Conservation (phyloP, 139 green algal genomes). For the Volvox reticuliferus region DNA sequence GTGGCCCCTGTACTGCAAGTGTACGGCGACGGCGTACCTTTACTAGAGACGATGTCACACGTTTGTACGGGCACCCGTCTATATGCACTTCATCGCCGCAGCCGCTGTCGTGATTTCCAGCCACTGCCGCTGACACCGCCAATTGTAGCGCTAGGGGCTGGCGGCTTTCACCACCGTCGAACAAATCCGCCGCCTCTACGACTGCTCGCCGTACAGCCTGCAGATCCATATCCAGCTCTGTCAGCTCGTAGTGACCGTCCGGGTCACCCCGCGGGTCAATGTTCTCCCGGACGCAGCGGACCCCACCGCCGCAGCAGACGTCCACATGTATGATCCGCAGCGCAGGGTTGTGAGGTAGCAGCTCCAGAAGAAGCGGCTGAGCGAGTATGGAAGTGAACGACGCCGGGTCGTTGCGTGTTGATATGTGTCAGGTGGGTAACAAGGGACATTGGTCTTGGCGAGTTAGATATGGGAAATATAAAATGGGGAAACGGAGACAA, state of each 20-base stretch:
- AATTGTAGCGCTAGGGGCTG: no score
- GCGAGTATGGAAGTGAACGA: not conserved
- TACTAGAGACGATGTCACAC: not conserved
- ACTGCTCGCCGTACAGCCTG: not conserved
- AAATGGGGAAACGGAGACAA: not conserved
- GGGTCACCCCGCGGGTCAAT: not conserved
- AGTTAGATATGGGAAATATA: not conserved
- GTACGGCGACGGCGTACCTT: not conserved
- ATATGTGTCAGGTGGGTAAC: no score
- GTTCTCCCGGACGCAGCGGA: not conserved
- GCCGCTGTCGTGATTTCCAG: not conserved
- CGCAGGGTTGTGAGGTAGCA: not conserved
- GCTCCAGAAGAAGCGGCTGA: not conserved
- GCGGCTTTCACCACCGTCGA: not conserved
- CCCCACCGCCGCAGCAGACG: no score
- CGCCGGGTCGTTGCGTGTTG: no score
- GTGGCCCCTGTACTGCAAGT: not conserved
- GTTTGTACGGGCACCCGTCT: not conserved
- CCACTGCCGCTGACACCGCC: not conserved
- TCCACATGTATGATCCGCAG: not conserved
- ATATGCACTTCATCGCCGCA: not conserved
- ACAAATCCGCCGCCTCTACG: not conserved
- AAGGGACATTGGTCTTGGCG: no score
- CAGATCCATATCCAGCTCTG: not conserved
- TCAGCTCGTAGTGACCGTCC: not conserved